Evolutionary conservation across 257 asterid species (phyloP).

Genomic region (Jasminum sambac): DNA sequence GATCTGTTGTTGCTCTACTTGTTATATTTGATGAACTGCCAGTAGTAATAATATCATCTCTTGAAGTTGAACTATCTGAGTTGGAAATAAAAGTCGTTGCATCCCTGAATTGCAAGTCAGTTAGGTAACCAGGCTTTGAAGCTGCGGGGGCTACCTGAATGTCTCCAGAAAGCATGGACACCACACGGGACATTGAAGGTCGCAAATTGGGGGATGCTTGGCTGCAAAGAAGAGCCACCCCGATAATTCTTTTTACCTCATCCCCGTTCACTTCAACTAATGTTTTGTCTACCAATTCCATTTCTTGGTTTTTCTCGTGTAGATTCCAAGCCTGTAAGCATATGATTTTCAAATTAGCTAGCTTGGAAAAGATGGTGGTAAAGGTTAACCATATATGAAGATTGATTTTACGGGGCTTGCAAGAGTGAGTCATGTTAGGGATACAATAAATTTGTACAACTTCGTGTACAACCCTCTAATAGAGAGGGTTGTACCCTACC

Average conservation of each 20-base stretch:
- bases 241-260: slow-evolving; percentile 49
- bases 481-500: too few relatives aligned
- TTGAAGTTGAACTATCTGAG: slow-evolving; percentile 15
- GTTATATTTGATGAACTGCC: slow-evolving; percentile 20
- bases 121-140: slow-evolving; percentile 56
- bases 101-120: slow-evolving; percentile 60
- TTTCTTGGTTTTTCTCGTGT: slow-evolving; percentile 38
- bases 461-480: too few relatives aligned
- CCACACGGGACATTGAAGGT: slow-evolving; percentile 67
- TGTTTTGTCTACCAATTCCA: slow-evolving; percentile 48
- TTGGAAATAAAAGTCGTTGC: slow-evolving; percentile 33
- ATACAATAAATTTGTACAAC: too few relatives aligned
- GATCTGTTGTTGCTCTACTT: slow-evolving; percentile 8
- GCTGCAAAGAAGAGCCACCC: slow-evolving; percentile 63
- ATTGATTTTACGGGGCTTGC: too few relatives aligned
- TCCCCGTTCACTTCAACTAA: slow-evolving; percentile 32
- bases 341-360: neutral
- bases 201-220: slow-evolving; percentile 56
- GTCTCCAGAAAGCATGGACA: slow-evolving; percentile 73
- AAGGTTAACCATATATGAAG: neutral
- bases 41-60: neutral
- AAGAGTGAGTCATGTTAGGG: too few relatives aligned
- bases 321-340: slow-evolving; percentile 48
- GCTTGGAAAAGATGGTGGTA: neutral
- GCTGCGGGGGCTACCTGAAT: slow-evolving; percentile 46